phyloP scores from a whole-genome alignment of 371 early-diverging fungal species.

The Sporodiniella umbellata region DNA sequence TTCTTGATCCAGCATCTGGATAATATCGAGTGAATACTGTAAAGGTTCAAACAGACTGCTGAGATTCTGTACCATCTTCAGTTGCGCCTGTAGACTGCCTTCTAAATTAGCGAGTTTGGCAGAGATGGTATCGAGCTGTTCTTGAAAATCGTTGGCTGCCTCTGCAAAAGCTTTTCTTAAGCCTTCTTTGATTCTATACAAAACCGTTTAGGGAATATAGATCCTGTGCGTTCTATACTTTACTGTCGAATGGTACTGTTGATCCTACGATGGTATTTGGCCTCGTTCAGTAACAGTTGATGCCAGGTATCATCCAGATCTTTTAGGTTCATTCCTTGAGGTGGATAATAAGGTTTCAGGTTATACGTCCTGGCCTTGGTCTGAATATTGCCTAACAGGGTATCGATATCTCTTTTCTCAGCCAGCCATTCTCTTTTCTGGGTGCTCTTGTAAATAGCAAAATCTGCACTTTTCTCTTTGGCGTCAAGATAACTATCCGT shows the following conservation, averaged over 20 bases:
- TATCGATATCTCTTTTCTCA: conserved; percentile 86
- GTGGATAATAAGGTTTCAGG: conserved; percentile 80
- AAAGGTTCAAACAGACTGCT: conserved; percentile 43
- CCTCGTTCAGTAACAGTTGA: conserved; percentile 70
- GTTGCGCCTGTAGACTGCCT: conserved; percentile 77
- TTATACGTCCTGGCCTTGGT: conserved; percentile 94
- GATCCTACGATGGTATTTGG: conserved; percentile 70
- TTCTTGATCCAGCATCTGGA: conserved; percentile 64
- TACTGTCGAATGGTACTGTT: conserved; percentile 81
- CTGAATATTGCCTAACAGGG: conserved; percentile 89
- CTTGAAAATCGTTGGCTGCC: conserved; percentile 75
- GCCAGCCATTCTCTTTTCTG: conserved; percentile 85
- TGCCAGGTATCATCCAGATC: conserved; percentile 83
- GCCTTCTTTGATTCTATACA: conserved; percentile 72
- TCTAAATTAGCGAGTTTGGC: conserved; percentile 62
- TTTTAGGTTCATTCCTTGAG: conserved; percentile 65
- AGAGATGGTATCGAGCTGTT: conserved; percentile 64
- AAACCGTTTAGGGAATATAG: neutral
- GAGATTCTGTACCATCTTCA: conserved; percentile 52
- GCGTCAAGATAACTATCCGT: conserved; percentile 74
- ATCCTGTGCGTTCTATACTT: conserved; percentile 5
- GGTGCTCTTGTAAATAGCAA: conserved; percentile 79
- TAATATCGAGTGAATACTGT: conserved; percentile 48
- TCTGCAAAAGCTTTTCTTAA: conserved; percentile 70
- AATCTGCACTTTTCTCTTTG: conserved; percentile 67